A percentile compares a stretch with the other conserved stretches of the same genome.
Evolutionary conservation across 2,329 filamentous ascomycete species (phyloP).

Genomic region (Neocucurbitaria cava): DNA sequence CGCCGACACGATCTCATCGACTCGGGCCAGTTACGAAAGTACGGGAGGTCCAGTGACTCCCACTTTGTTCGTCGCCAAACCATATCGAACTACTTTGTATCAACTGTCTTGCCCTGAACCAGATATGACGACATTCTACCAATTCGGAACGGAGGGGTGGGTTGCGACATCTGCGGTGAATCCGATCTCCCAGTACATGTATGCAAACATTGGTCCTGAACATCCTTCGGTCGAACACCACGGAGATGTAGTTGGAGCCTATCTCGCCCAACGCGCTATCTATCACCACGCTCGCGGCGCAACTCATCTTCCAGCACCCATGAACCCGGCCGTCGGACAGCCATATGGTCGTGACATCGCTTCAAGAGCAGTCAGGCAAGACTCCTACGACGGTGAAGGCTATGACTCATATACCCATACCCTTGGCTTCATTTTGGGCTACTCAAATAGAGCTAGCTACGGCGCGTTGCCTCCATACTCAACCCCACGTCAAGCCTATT

Average conservation of each 20-base stretch:
- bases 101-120: not conserved
- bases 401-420: constrained; percentile 4
- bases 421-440: not conserved
- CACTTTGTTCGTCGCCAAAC: not conserved
- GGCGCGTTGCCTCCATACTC: not conserved
- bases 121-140: constrained; percentile 10
- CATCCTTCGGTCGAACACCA: not conserved
- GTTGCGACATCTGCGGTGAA: not conserved
- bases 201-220: not conserved
- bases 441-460: not conserved
- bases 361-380: not conserved
- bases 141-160: not conserved
- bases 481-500: constrained; percentile 7
- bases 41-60: not conserved
- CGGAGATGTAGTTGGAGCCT: constrained; percentile 18
- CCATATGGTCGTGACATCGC: not conserved
- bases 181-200: not conserved
- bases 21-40: not conserved
- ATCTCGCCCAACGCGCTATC: constrained; percentile 6
- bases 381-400: not conserved
- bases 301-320: not conserved
- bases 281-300: not conserved
- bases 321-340: not conserved
- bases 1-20: not conserved
- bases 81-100: not conserved